Evolutionary conservation across 805 yeast genomes (phyloP).

Genomic region (Sungouiella blattae): DNA sequence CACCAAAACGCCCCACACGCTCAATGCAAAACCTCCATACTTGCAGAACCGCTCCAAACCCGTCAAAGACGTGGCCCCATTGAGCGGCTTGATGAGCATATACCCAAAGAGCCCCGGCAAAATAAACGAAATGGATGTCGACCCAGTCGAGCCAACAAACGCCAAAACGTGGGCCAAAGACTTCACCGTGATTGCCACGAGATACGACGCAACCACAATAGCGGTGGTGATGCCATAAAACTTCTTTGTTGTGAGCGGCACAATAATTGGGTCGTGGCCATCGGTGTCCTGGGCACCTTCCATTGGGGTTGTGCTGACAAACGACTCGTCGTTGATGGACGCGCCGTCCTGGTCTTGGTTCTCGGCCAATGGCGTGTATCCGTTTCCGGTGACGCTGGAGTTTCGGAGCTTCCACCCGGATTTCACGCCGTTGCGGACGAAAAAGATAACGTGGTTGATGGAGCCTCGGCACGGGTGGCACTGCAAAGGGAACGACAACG

Average conservation of each 20-base stretch:
- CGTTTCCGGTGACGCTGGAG: constrained; percentile 14
- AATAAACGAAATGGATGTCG: constrained; percentile 73
- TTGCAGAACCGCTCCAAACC: constrained; percentile 33
- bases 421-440: constrained; percentile 35
- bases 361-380: constrained; percentile 22
- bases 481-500: constrained; percentile 73
- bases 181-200: constrained; percentile 53
- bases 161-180: constrained; percentile 70
- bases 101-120: constrained; percentile 77
- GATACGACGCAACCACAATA: constrained; percentile 47
- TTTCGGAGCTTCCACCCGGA: constrained; percentile 21
- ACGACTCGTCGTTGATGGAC: constrained; percentile 31
- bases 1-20: constrained; percentile 66
- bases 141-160: constrained; percentile 80
- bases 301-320: constrained; percentile 42
- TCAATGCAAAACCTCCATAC: constrained; percentile 51
- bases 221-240: constrained; percentile 49
- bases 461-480: constrained; percentile 81
- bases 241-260: constrained; percentile 44
- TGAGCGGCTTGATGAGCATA: constrained; percentile 50
- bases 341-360: constrained; percentile 10
- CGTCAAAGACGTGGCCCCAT: constrained; percentile 26
- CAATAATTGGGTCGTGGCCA: constrained; percentile 44
- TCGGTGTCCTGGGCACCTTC: constrained; percentile 46
- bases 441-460: constrained; percentile 59